Conservation (phyloP, 257 asterid genomes). For the Fraxinus excelsior region DNA sequence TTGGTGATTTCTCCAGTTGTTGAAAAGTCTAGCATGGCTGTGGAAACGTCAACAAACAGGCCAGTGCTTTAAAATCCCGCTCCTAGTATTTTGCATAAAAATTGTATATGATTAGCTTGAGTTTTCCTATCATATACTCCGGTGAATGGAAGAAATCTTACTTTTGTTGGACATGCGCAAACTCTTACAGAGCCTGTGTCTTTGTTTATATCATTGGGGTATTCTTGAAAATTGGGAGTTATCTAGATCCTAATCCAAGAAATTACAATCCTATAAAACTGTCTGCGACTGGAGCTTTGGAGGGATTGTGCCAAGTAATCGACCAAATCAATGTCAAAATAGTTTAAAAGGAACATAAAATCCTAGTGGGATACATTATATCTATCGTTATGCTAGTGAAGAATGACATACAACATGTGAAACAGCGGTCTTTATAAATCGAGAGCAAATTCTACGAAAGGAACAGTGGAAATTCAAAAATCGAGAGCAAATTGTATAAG, state of each 20-base stretch:
- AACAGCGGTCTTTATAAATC: too few relatives aligned
- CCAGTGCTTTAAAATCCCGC: not conserved
- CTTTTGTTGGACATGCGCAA: not conserved
- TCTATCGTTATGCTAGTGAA: too few relatives aligned
- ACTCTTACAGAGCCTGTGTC: not conserved
- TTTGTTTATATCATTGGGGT: not conserved
- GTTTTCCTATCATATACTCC: not conserved
- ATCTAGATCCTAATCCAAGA: not conserved
- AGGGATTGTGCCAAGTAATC: too few relatives aligned
- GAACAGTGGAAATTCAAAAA: too few relatives aligned
- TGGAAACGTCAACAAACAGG: constrained; percentile 17
- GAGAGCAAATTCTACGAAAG: too few relatives aligned
- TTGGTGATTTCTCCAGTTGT: constrained; percentile 13
- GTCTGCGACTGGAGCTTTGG: too few relatives aligned
- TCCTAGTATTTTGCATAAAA: not conserved
- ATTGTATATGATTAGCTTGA: not conserved
- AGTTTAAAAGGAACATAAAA: too few relatives aligned
- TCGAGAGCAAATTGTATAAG: too few relatives aligned
- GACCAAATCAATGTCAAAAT: too few relatives aligned
- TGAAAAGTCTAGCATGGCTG: constrained; percentile 12
- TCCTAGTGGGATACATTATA: too few relatives aligned
- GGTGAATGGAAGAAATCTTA: not conserved
- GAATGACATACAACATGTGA: too few relatives aligned
- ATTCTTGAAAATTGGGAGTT: not conserved
- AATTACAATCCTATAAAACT: too few relatives aligned